Evolutionary conservation across 1,139 yeast genomes (phyloP).

Genomic region (Scheffersomyces insectosa): DNA sequence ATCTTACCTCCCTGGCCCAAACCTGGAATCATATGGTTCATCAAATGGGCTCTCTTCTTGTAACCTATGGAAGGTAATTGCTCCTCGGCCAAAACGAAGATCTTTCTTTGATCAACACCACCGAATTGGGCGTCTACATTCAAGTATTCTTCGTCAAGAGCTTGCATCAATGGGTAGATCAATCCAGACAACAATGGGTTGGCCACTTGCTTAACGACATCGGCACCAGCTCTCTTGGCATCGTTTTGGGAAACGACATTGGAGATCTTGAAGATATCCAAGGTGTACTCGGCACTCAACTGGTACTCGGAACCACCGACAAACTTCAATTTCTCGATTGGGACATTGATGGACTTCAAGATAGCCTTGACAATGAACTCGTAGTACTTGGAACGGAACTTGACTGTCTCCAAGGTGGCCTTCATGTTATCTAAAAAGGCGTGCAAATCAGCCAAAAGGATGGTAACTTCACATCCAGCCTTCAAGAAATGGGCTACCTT

Average conservation of each 20-base stretch:
- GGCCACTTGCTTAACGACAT: slow-evolving; percentile 95
- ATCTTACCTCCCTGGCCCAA: slow-evolving; percentile 95
- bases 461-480: slow-evolving; percentile 95
- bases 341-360: slow-evolving; percentile 81
- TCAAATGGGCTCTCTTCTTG: slow-evolving; percentile 95
- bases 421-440: slow-evolving; percentile 98
- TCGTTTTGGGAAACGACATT: slow-evolving; percentile 89
- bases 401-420: slow-evolving; percentile 92
- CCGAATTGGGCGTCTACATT: slow-evolving; percentile 95
- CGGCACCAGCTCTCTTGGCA: slow-evolving; percentile 99
- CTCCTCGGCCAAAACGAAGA: slow-evolving; percentile 96
- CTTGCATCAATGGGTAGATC: slow-evolving; percentile 98
- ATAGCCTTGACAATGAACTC: slow-evolving; percentile 81
- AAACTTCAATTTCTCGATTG: slow-evolving; percentile 83
- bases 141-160: slow-evolving; percentile 90
- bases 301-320: slow-evolving; percentile 90
- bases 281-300: slow-evolving; percentile 68
- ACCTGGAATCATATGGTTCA: slow-evolving; percentile 99
- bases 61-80: slow-evolving; percentile 83
- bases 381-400: slow-evolving; percentile 86
- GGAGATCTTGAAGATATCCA: slow-evolving; percentile 85
- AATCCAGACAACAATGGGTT: slow-evolving; percentile 92
- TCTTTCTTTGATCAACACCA: slow-evolving; percentile 98
- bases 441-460: slow-evolving; percentile 93
- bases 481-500: slow-evolving; percentile 91